Base-by-base conservation (phyloP, 805 yeast species). In the Pichia pseudocactophila region DNA sequence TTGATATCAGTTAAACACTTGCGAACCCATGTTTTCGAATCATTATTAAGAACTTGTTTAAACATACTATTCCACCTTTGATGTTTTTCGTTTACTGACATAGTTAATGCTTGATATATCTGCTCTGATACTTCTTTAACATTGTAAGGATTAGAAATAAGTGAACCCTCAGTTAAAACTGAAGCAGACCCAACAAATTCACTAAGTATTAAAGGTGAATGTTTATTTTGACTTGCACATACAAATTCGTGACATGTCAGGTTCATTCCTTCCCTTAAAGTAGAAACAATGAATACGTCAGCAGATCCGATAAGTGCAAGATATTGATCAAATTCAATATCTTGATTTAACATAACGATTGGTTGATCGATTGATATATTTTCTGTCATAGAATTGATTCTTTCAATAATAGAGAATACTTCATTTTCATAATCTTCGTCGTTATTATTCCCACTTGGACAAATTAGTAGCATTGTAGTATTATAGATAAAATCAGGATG, bases 211-310 rank as follows among this genome's bases (percentile, higher is more conserved):
- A 90, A 70, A 2, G 96, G 96, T 0, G 96, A 82, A 50, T 82
- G 79, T 45, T 76, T 75, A 34, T 74, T 76, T 18, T 69, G 64
- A 1, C 92, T 75, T 20, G 95, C 84, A 42, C 80, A 81, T 34
- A 88, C 74, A 58, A 82, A 92, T 59, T 92, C 98, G 57, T 92
- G 98, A 52, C 96, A 90, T 0, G 97, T 89, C 56, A 92, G 69
- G 54, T 92, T 92, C 88, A 92, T 84, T 20, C 98, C 98, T 61
- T 92, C 98, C 57, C 98, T 79, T 70, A 90, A 74, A 2, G 96
- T 84, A 9, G 94, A 80, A 2, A 90, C 96, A 35, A 84, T 78
- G 55, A 92, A 92, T 1, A 78, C 69, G 50, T 86, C 94, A 1
- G 97, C 96, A 57, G 88, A 97, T 30, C 78, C 66, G 36, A 84